A percentile compares a stretch with the other conserved stretches of the same genome.
phyloP scores from a whole-genome alignment of 2,329 filamentous ascomycete genomes.

The Aspergillus tamarii region DNA sequence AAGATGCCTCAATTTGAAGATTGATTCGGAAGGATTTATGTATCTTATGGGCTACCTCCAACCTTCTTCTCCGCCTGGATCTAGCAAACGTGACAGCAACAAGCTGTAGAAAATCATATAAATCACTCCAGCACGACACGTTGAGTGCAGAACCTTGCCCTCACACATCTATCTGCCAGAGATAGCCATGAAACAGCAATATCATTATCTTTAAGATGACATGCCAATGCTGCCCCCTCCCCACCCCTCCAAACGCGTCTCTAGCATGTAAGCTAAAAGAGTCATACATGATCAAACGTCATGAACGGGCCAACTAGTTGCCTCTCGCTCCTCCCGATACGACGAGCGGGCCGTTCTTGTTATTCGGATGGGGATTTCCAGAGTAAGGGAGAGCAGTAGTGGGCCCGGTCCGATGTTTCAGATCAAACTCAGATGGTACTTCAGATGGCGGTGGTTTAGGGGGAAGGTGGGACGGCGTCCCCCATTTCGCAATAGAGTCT shows the following conservation, averaged over 20 bases:
- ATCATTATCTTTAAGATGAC: background rate
- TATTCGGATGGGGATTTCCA: constrained; percentile 22
- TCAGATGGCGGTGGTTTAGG: constrained; percentile 55
- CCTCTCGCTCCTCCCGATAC: constrained; percentile 40
- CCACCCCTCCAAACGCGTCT: background rate
- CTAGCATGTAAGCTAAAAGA: background rate
- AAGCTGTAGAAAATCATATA: background rate
- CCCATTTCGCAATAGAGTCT: constrained; percentile 53
- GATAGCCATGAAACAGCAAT: constrained; percentile 3
- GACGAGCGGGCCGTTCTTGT: constrained; percentile 42
- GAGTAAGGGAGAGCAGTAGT: constrained; percentile 27
- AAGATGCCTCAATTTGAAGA: background rate
- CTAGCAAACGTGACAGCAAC: constrained; percentile 1
- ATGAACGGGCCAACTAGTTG: constrained; percentile 21
- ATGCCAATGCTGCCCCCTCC: background rate
- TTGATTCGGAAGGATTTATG: background rate
- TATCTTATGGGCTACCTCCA: background rate
- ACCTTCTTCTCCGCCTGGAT: background rate
- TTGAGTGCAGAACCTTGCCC: background rate
- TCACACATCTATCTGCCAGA: constrained; percentile 12
- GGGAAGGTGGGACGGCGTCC: constrained; percentile 53
- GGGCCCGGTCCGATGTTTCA: constrained; percentile 37
- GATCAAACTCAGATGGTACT: constrained; percentile 45
- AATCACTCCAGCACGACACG: background rate
- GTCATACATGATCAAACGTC: constrained; percentile 5